phyloP scores from a whole-genome alignment of 352 stramenopile genomes.

The Globisporangium cylindrosporum region DNA sequence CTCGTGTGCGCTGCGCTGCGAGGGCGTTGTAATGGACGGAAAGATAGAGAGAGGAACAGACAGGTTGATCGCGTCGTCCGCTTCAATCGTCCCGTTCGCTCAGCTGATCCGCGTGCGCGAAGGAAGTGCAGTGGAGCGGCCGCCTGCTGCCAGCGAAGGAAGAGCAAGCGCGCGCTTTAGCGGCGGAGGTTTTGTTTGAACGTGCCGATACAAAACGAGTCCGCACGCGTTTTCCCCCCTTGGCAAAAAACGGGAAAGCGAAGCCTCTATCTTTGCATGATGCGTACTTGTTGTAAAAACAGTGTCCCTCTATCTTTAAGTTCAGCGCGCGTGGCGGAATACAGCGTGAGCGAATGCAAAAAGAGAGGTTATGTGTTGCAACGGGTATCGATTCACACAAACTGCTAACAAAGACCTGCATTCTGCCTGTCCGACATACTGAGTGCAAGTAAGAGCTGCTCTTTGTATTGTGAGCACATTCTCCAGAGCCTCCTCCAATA shows the following conservation, averaged over 20 bases:
- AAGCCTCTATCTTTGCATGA: no score
- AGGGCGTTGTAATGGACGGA: not conserved
- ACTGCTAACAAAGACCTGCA: no score
- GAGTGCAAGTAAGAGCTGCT: no score
- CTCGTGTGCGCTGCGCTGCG: not conserved
- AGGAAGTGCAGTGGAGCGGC: constrained; percentile 4
- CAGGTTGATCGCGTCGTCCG: not conserved
- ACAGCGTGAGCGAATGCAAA: no score
- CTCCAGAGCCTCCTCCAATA: no score
- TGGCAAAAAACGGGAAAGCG: not conserved
- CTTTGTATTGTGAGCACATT: no score
- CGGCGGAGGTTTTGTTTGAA: constrained; percentile 16
- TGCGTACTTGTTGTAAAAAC: no score
- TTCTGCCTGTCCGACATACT: no score
- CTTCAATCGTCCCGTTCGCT: constrained; percentile 1
- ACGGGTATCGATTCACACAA: no score
- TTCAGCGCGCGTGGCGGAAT: no score
- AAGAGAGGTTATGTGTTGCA: no score
- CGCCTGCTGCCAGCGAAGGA: not conserved
- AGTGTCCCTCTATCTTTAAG: no score
- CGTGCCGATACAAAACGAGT: constrained; percentile 6
- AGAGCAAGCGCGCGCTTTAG: constrained; percentile 8
- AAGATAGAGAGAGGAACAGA: not conserved
- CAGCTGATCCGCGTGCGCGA: not conserved
- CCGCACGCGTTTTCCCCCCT: constrained; percentile 1